Evolutionary conservation across 208 protist species (phyloP).

Genomic region (Leishmania amazonensis): DNA sequence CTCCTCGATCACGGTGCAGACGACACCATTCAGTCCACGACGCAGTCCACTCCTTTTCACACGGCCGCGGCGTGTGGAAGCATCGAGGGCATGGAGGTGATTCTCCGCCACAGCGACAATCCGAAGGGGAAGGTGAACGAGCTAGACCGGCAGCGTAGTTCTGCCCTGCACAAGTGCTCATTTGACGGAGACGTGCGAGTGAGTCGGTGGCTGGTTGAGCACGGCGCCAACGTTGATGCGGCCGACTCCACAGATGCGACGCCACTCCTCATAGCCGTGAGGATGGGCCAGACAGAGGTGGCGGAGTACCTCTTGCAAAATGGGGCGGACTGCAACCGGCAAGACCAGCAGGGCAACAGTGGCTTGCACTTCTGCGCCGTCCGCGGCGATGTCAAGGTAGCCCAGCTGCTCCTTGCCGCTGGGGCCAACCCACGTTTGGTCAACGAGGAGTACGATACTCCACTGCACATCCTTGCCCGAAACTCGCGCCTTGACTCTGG

Average conservation of each 20-base stretch:
- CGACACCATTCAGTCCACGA: slow-evolving; percentile 79
- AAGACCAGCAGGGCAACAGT: slow-evolving; percentile 78
- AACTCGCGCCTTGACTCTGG: slow-evolving; percentile 78
- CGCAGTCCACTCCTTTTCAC: slow-evolving; percentile 90
- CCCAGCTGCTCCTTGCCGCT: slow-evolving; percentile 73
- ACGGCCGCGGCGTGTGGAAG: slow-evolving; percentile 88
- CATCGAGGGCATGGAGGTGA: slow-evolving; percentile 89
- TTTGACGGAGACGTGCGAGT: slow-evolving; percentile 91
- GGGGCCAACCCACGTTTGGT: slow-evolving; percentile 58
- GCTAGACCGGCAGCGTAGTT: slow-evolving; percentile 79
- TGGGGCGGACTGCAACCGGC: slow-evolving; percentile 68
- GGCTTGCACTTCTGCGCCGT: slow-evolving; percentile 88
- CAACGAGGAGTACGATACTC: slow-evolving; percentile 83
- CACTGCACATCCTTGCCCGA: slow-evolving; percentile 83
- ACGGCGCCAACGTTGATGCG: slow-evolving; percentile 84
- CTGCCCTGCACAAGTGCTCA: slow-evolving; percentile 90
- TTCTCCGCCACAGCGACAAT: slow-evolving; percentile 71
- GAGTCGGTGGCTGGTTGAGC: slow-evolving; percentile 85
- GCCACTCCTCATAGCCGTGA: slow-evolving; percentile 89
- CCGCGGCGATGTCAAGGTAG: slow-evolving; percentile 79
- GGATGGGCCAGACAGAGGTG: slow-evolving; percentile 85
- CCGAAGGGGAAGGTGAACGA: slow-evolving; percentile 80
- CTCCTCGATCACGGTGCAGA: slow-evolving; percentile 86
- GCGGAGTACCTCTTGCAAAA: slow-evolving; percentile 76
- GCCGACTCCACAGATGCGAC: slow-evolving; percentile 71